phyloP scores from a whole-genome alignment of 106 monocot genomes.

The Chionographis japonica region DNA sequence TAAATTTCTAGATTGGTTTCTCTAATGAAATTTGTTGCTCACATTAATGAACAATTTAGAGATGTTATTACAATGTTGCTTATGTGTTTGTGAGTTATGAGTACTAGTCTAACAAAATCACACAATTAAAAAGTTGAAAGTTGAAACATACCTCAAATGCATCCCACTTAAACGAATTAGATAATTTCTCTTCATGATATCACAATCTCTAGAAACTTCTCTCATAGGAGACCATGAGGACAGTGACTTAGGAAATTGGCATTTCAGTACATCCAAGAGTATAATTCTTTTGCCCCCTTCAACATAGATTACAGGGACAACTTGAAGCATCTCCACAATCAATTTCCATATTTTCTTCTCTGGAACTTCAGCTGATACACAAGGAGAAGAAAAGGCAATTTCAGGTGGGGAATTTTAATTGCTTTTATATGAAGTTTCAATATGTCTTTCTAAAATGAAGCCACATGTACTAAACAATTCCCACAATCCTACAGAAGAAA shows the following conservation, averaged over 20 bases:
- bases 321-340: conserved; percentile 30
- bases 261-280: conserved; percentile 36
- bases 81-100: too few relatives aligned
- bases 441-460: too few relatives aligned
- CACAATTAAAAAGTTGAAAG: background rate
- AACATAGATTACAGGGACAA: conserved; percentile 42
- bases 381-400: background rate
- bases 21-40: too few relatives aligned
- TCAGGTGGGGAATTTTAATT: background rate
- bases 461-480: too few relatives aligned
- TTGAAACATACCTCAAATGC: conserved; percentile 27
- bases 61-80: too few relatives aligned
- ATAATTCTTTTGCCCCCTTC: conserved; percentile 33
- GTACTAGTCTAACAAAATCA: too few relatives aligned
- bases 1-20: too few relatives aligned
- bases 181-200: conserved; percentile 36
- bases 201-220: conserved; percentile 24
- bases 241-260: conserved; percentile 19
- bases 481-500: too few relatives aligned
- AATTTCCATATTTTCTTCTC: conserved; percentile 36
- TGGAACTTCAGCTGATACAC: conserved; percentile 37
- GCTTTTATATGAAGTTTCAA: too few relatives aligned
- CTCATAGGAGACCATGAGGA: conserved; percentile 27
- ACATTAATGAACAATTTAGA: too few relatives aligned
- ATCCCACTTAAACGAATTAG: conserved; percentile 33